A percentile compares a stretch with the other conserved stretches of the same genome.
phyloP scores from a whole-genome alignment of 2,329 filamentous ascomycete genomes.

The Botrytis paeoniae region DNA sequence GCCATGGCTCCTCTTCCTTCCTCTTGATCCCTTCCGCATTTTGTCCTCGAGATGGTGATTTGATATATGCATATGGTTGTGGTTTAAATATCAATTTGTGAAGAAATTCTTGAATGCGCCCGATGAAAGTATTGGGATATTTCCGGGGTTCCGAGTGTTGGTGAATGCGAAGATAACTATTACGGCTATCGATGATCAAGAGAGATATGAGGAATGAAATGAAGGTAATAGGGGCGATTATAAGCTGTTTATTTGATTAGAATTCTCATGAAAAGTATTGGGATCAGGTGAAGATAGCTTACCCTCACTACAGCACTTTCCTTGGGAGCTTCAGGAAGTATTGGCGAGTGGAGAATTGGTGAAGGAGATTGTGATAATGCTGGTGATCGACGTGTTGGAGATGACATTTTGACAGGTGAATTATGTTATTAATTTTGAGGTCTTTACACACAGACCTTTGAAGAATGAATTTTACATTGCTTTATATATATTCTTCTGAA shows the following conservation, averaged over 20 bases:
- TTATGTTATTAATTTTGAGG: not conserved
- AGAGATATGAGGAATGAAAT: conserved; percentile 38
- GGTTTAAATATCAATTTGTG: conserved; percentile 29
- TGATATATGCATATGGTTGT: conserved; percentile 31
- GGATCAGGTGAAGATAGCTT: conserved; percentile 7
- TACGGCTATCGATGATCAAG: conserved; percentile 33
- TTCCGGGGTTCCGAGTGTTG: conserved; percentile 18
- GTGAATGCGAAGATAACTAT: conserved; percentile 27
- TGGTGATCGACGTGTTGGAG: conserved; percentile 17
- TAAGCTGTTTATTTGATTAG: conserved; percentile 26
- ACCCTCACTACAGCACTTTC: conserved; percentile 33
- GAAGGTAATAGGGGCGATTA: conserved; percentile 37
- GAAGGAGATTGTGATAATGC: conserved; percentile 13
- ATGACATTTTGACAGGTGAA: not conserved
- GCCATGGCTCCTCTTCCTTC: conserved; percentile 32
- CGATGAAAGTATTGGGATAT: conserved; percentile 23
- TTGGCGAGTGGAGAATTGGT: conserved; percentile 14
- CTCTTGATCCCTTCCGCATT: conserved; percentile 7
- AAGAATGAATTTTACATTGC: not conserved
- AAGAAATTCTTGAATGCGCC: conserved; percentile 22
- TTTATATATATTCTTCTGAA: not conserved
- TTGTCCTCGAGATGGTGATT: conserved; percentile 20
- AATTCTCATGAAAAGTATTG: not conserved
- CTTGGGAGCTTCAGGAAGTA: conserved; percentile 27
- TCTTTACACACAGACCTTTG: not conserved